A percentile compares a stretch with the other conserved stretches of the same genome.
Evolutionary conservation across 2,329 filamentous ascomycete genomes (phyloP).

Genomic region (Aspergillus sp.): DNA sequence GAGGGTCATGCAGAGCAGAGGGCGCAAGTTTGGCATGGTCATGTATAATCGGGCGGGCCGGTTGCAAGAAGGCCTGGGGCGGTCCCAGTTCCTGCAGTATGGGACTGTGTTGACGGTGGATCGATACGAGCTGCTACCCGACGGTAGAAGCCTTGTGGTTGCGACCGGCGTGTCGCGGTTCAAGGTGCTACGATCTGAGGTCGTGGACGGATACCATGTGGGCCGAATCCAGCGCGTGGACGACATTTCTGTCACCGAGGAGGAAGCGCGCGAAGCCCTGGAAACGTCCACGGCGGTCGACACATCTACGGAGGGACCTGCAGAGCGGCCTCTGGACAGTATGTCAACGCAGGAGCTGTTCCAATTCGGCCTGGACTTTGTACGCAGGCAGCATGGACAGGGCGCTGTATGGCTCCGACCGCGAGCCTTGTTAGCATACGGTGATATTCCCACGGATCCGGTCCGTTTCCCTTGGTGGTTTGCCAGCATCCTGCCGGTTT

Average conservation of each 20-base stretch:
- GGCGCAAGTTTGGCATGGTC: slow-evolving; percentile 82
- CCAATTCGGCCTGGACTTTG: slow-evolving; percentile 64
- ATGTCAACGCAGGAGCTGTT: slow-evolving; percentile 73
- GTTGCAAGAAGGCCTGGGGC: slow-evolving; percentile 54
- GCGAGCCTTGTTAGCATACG: slow-evolving; percentile 71
- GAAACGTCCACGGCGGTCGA: slow-evolving; percentile 52
- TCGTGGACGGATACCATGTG: slow-evolving; percentile 74
- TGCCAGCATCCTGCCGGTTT: slow-evolving; percentile 74
- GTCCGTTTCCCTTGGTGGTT: slow-evolving; percentile 88
- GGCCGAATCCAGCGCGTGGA: slow-evolving; percentile 75
- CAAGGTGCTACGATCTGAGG: slow-evolving; percentile 61
- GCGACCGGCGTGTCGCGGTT: slow-evolving; percentile 76
- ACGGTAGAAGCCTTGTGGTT: slow-evolving; percentile 80
- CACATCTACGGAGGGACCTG: slow-evolving; percentile 18
- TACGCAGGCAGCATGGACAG: slow-evolving; percentile 64
- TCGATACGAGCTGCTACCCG: slow-evolving; percentile 69
- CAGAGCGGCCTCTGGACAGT: slow-evolving; percentile 33
- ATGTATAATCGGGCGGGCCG: slow-evolving; percentile 60
- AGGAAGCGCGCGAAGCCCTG: slow-evolving; percentile 71
- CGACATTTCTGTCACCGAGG: slow-evolving; percentile 77
- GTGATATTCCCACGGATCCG: slow-evolving; percentile 73
- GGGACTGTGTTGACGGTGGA: slow-evolving; percentile 78
- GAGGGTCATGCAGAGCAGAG: slow-evolving; percentile 66
- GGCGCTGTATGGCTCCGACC: slow-evolving; percentile 74
- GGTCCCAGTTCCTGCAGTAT: slow-evolving; percentile 64